Evolutionary conservation across 441 rosid genomes (phyloP), one percentile per base, ranked within the genome.

Genomic region (Isatis lusitanica): DNA sequence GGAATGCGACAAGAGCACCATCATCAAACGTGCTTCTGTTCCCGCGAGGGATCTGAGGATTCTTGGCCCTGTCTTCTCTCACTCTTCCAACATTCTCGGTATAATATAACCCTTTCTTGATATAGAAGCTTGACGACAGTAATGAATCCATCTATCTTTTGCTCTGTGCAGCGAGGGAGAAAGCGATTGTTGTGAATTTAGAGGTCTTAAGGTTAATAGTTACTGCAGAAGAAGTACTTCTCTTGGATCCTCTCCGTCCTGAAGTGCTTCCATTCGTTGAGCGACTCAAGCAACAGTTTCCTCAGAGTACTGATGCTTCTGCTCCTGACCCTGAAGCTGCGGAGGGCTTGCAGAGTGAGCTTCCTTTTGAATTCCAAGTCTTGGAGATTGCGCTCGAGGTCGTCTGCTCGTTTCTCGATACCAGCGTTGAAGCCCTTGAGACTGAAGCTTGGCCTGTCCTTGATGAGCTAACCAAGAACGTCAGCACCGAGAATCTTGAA

Each of bases 31-130:
- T 24, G 90, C 85, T 17, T 82, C 93, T 1, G 85, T 94, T 73
- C 98, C 99, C 5, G 81, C 98, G 63, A 83, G 99, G 85, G 99
- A 92, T 86, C 82, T 94, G 86, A 85, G 98, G 78, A 89, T 94
- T 62, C 96, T 94, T 35, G 96, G 97, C 46, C 97, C 99, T 55
- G 83, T 92, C 67, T 92, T 92, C 83, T 92, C 98, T 66, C 91
- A 89, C 48, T 88, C 99, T 44, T 92, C 97, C 15, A 89, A 79
- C 78, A 94, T 94, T 75, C 93, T 92, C 8, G 98, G 98, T 94
- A 82, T 36, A 4, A 12, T 12, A 12, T 42, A 15, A 44, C 50
- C 9, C 6, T 17, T 47, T 47, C 52, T 47, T 17, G 18, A 33
- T 58, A 8, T n/a, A 15, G 9, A 38, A 36, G 38, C 18, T 55